Percentiles rank a stretch among this genome's conserved stretches.
Evolutionary conservation across 495 filamentous ascomycete species (phyloP).

Genomic region (Penicillium parvum): DNA sequence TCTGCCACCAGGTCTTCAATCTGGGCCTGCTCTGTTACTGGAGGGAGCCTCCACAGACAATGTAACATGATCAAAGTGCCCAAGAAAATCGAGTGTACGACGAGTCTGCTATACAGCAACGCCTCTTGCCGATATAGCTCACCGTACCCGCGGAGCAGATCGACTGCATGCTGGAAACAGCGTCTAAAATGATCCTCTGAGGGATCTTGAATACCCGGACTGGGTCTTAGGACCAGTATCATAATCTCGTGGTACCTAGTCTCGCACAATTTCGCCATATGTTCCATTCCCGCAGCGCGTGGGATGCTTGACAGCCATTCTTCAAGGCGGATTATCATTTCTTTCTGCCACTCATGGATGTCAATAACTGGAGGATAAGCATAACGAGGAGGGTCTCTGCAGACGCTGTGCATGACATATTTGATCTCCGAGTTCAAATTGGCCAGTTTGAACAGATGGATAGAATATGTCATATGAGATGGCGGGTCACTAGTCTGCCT

Average conservation of each 20-base stretch:
- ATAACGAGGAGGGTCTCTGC: conserved; percentile 33
- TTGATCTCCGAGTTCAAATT: conserved; percentile 47
- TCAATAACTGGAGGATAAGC: conserved; percentile 37
- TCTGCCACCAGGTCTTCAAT: conserved; percentile 37
- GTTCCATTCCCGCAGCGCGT: conserved; percentile 4
- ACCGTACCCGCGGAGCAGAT: conserved; percentile 29
- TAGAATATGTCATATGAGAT: conserved; percentile 39
- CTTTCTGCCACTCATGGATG: conserved; percentile 36
- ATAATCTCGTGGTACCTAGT: conserved; percentile 42
- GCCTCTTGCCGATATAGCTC: conserved; percentile 32
- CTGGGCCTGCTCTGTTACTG: conserved; percentile 28
- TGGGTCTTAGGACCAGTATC: conserved; percentile 40
- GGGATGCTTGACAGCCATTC: conserved; percentile 32
- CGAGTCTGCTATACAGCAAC: conserved; percentile 37
- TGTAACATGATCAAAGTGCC: conserved; percentile 40
- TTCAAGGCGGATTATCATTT: conserved; percentile 33
- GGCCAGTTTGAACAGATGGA: conserved; percentile 41
- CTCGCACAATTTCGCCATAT: conserved; percentile 27
- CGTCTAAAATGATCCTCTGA: conserved; percentile 27
- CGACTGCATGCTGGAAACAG: conserved; percentile 37
- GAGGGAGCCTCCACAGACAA: conserved; percentile 37
- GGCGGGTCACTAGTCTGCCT: conserved; percentile 2
- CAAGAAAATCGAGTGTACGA: conserved; percentile 41
- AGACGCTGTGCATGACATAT: conserved; percentile 44
- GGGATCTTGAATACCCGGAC: conserved; percentile 39